These are phyloP conservation scores for Podospora fimiseda DNA, from an alignment of 495 filamentous ascomycete species.

Conservation along the genomic window DNA sequence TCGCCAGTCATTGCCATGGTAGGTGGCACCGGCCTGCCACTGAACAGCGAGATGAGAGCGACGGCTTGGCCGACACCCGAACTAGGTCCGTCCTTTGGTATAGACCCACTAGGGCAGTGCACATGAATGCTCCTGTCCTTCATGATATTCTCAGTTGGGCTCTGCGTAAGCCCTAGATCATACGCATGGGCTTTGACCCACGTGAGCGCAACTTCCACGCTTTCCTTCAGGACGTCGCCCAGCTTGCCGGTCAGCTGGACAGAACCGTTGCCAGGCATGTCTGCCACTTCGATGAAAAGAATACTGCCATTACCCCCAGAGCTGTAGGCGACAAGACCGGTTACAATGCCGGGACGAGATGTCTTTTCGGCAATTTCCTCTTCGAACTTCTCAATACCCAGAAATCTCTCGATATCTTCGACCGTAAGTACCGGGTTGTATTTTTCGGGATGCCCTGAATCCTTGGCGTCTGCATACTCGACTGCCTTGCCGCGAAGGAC, in stretches of 20 bases:
- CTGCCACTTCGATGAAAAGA: slow-evolving; percentile 95
- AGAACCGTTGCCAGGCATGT: slow-evolving; percentile 89
- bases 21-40: slow-evolving; percentile 79
- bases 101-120: slow-evolving; percentile 90
- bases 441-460: slow-evolving; percentile 56
- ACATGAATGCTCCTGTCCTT: slow-evolving; percentile 91
- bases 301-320: slow-evolving; percentile 92
- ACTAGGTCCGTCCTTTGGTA: slow-evolving; percentile 86
- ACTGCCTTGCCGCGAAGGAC: slow-evolving; percentile 95
- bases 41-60: slow-evolving; percentile 86
- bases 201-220: slow-evolving; percentile 85
- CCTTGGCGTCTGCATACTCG: slow-evolving; percentile 83
- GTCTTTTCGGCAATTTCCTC: slow-evolving; percentile 91
- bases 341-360: slow-evolving; percentile 87
- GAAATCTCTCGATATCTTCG: slow-evolving; percentile 78
- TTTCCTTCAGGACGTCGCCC: slow-evolving; percentile 96
- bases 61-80: slow-evolving; percentile 93
- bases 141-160: slow-evolving; percentile 89
- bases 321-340: slow-evolving; percentile 93
- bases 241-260: slow-evolving; percentile 98
- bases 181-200: slow-evolving; percentile 98
- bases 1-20: slow-evolving; percentile 98
- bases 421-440: slow-evolving; percentile 72
- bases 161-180: slow-evolving; percentile 75
- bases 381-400: slow-evolving; percentile 91